phyloP scores from a whole-genome alignment of 352 stramenopile species.

The Phytophthora foliorum region DNA sequence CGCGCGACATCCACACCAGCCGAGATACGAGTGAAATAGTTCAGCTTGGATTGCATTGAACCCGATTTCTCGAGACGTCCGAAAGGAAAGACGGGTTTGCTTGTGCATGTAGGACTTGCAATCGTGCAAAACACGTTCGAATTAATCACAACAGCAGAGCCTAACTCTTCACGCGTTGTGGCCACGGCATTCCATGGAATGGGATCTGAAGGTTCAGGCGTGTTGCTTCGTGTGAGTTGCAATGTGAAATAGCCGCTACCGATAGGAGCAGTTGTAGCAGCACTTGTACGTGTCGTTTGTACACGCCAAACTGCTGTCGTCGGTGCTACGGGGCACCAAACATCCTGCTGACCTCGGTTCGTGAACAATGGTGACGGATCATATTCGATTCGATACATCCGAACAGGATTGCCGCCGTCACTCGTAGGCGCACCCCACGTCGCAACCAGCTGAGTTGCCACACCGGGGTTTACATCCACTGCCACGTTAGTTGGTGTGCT shows the following conservation, averaged over 20 bases:
- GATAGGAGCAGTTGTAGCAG: constrained; percentile 39
- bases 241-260: constrained; percentile 67
- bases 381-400: constrained; percentile 87
- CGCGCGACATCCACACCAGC: constrained; percentile 84
- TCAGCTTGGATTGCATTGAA: constrained; percentile 81
- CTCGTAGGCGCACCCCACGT: constrained; percentile 60
- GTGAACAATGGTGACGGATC: constrained; percentile 75
- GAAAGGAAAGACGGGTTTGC: constrained; percentile 40
- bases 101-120: constrained; percentile 38
- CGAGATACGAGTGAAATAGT: constrained; percentile 51
- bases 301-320: constrained; percentile 72
- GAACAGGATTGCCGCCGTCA: constrained; percentile 68
- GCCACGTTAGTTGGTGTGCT: constrained; percentile 68
- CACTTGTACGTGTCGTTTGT: constrained; percentile 43
- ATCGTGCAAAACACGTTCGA: constrained; percentile 75
- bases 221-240: constrained; percentile 55
- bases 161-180: constrained; percentile 81
- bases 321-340: constrained; percentile 71
- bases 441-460: constrained; percentile 76
- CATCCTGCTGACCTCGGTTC: constrained; percentile 69
- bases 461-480: constrained; percentile 80
- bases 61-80: constrained; percentile 59
- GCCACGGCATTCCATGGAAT: constrained; percentile 95
- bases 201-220: constrained; percentile 59
- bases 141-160: constrained; percentile 36